These are phyloP conservation scores for Saccharomycopsis malanga DNA, from an alignment of 805 yeast genomes.

Conservation along the genomic window DNA sequence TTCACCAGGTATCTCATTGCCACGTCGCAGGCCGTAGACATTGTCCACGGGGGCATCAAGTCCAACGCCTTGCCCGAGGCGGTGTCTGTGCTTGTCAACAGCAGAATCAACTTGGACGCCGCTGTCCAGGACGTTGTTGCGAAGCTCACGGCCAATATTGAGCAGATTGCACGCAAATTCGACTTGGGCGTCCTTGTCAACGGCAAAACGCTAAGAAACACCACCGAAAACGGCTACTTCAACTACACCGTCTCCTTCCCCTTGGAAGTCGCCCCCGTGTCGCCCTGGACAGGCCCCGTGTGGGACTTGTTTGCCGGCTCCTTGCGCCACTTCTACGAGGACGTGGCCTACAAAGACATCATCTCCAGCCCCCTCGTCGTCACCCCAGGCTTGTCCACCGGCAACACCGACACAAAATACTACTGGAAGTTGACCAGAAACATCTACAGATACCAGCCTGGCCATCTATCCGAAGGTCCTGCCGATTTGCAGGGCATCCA, in stretches of 20 bases:
- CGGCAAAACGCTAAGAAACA: conserved; percentile 27
- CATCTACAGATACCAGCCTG: conserved; percentile 56
- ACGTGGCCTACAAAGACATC: conserved; percentile 37
- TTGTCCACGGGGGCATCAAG: conserved; percentile 66
- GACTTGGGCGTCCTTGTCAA: conserved; percentile 41
- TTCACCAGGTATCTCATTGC: conserved; percentile 36
- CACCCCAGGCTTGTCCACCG: conserved; percentile 56
- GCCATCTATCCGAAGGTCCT: conserved; percentile 28
- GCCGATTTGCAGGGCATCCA: conserved; percentile 39
- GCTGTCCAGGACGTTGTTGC: conserved; percentile 37
- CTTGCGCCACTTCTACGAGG: conserved; percentile 55
- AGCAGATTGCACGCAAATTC: conserved; percentile 38
- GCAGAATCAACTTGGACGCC: conserved; percentile 56
- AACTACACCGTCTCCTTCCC: conserved; percentile 28
- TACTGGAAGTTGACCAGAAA: conserved; percentile 58
- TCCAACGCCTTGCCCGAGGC: conserved; percentile 71
- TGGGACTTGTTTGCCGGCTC: conserved; percentile 61
- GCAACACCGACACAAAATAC: conserved; percentile 63
- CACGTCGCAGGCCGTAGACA: conserved; percentile 64
- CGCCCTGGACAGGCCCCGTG: conserved; percentile 39
- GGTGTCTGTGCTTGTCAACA: conserved; percentile 48
- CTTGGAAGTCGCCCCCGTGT: conserved; percentile 47
- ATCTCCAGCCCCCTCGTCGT: conserved; percentile 30
- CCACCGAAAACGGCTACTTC: conserved; percentile 38
- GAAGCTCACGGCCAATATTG: conserved; percentile 32